phyloP scores from a whole-genome alignment of 257 asterid species.

The Salvia miltiorrhiza region DNA sequence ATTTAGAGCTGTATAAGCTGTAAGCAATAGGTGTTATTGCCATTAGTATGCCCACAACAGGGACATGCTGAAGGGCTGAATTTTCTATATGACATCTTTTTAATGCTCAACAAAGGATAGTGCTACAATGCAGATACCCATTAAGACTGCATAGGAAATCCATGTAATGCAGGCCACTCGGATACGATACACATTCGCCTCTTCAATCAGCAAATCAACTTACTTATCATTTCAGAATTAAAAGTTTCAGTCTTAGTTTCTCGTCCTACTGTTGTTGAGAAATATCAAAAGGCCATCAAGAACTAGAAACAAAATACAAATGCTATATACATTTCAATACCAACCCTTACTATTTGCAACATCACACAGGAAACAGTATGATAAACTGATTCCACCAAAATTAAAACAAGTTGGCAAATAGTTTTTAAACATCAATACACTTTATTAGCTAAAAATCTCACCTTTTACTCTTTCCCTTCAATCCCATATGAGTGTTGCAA shows the following conservation, averaged over 20 bases:
- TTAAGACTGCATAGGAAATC: neutral
- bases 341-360: neutral
- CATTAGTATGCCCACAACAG: neutral
- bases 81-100: neutral
- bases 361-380: neutral
- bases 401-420: neutral
- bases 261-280: neutral
- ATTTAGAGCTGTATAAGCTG: neutral
- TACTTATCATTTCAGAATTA: neutral
- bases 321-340: neutral
- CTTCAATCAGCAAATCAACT: neutral
- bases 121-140: neutral
- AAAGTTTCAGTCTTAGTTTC: neutral
- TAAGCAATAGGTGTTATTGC: neutral
- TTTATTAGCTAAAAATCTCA: constrained; percentile 19
- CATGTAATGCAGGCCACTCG: neutral
- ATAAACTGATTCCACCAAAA: neutral
- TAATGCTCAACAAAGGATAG: neutral
- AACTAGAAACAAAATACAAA: neutral
- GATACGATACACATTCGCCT: neutral
- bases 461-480: constrained; percentile 17
- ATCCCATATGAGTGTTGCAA: constrained; percentile 18
- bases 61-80: neutral
- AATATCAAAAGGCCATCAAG: neutral
- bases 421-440: neutral